Percentiles rank a stretch among this genome's conserved stretches.
phyloP scores from a whole-genome alignment of 2,329 filamentous ascomycete species.

The Alternaria sp. region DNA sequence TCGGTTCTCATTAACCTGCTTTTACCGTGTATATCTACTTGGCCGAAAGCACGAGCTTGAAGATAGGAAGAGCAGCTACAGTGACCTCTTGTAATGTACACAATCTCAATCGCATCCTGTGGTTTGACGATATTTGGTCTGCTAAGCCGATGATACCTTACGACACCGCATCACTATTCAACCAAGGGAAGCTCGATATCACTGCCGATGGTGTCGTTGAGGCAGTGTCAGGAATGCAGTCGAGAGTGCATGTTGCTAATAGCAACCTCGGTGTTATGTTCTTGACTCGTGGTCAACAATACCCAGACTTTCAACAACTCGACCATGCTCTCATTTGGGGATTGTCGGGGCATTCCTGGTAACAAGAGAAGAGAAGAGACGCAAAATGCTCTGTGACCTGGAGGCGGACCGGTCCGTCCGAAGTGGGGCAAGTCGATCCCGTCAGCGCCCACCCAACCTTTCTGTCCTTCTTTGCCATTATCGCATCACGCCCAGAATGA shows the following conservation, averaged over 20 bases:
- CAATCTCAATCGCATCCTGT: background rate
- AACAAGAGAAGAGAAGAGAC: background rate
- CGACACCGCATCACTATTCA: background rate
- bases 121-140: background rate
- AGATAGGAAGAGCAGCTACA: background rate
- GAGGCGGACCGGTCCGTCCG: background rate
- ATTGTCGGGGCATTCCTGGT: background rate
- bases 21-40: constrained; percentile 25
- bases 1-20: constrained; percentile 20
- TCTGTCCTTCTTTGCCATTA: background rate
- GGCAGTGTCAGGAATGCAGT: background rate
- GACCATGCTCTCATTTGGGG: background rate
- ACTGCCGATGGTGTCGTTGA: background rate
- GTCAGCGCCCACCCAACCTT: background rate
- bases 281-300: background rate
- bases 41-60: constrained; percentile 16
- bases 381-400: background rate
- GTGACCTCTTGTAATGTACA: background rate
- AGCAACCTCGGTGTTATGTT: background rate
- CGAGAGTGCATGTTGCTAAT: background rate
- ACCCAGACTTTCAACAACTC: too few relatives aligned
- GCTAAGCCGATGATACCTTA: background rate
- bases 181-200: background rate
- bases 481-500: background rate
- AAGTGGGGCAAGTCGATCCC: background rate